Evolutionary conservation across 371 early-diverging fungal species (phyloP), one percentile per base, ranked within the genome.

Genomic region (Thermomucor indicae-seudaticae): DNA sequence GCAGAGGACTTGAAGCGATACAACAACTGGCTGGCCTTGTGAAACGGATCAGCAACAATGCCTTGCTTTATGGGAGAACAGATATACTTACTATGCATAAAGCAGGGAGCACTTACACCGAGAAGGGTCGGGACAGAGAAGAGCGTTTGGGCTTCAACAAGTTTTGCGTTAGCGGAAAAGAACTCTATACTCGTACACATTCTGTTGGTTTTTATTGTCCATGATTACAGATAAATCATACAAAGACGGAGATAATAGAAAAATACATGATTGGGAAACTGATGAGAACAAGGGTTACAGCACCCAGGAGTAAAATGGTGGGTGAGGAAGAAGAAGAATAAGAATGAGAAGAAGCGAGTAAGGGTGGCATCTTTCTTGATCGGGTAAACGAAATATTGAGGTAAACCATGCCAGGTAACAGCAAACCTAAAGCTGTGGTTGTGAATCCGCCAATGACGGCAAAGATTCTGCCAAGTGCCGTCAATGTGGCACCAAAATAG

Each of bases 361-460:
- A 25, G 5, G 37, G 16, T 24, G 32, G 11, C 25, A 23, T 25
- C 49, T 31, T 56, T 72, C 42, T 52, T 57, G 29, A 32, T 60
- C 45, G 50, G 60, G 56, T 56, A 73, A 53, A 59, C n/a, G 74
- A 51, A 28, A 47, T 8, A 50, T 57, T 23, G 40, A 79, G 22
- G 55, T 64, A 64, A 49, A 70, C 49, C 62, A 65, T 39, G 51
- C 79, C 65, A 63, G 62, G 63, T 47, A 78, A 11, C 60, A 70
- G 39, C 24, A 70, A 53, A 0, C 66, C 70, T 65, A 38, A 14
- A 38, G 62, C 58, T 0, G 74, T 81, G 7, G 79, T 70, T 5
- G 77, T 72, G 35, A 81, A 65, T n/a, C 79, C 80, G 34, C 82
- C 82, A 41, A 79, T 64, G 14, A 80, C 50, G 45, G 70, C 70